Evolutionary conservation across 2,329 filamentous ascomycete species (phyloP).

Genomic region (Alternaria ventricosa): DNA sequence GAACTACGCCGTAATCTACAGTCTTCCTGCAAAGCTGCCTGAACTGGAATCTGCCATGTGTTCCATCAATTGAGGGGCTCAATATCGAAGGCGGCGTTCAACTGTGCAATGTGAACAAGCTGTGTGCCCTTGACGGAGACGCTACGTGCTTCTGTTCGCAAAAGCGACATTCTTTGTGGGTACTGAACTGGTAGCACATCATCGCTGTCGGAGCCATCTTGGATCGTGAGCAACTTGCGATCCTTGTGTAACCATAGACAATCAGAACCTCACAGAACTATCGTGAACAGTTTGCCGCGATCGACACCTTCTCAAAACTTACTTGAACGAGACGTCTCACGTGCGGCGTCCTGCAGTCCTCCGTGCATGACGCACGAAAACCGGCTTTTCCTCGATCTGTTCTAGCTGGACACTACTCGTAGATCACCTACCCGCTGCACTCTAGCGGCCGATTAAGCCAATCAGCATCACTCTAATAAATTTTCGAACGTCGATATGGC

Average conservation of each 20-base stretch:
- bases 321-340: neutral
- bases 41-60: neutral
- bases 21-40: neutral
- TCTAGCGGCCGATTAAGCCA: neutral
- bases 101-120: neutral
- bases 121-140: too few relatives aligned
- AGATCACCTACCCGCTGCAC: neutral
- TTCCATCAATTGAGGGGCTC: neutral
- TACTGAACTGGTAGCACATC: accelerated
- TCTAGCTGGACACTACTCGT: neutral
- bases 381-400: neutral
- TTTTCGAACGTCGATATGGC: neutral
- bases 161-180: neutral
- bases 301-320: neutral
- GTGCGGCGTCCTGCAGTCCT: neutral
- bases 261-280: neutral
- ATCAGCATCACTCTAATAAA: neutral
- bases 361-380: neutral
- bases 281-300: neutral
- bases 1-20: neutral
- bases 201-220: neutral
- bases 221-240: neutral
- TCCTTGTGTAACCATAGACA: neutral
- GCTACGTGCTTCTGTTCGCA: too few relatives aligned
- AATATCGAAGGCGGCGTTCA: neutral